These are phyloP conservation scores for Alopecurus myosuroides DNA, from an alignment of 176 grass and related monocot species.

Conservation along the genomic window DNA sequence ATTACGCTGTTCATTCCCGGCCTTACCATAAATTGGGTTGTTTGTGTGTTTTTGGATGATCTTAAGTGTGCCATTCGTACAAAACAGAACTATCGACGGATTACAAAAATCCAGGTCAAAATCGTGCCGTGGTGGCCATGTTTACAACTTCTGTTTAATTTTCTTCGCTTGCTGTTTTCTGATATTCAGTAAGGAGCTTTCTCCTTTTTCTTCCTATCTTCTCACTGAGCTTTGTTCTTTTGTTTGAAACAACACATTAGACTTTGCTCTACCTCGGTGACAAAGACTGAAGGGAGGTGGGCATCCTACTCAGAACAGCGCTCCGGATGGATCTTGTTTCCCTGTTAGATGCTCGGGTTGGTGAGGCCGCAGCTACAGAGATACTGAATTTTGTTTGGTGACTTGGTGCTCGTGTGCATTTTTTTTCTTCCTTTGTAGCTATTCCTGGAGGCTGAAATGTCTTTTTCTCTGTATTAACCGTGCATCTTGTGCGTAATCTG, in stretches of 20 bases:
- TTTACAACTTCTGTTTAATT: not conserved
- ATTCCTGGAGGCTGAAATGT: not conserved
- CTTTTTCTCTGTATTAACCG: not conserved
- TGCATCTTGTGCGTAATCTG: not conserved
- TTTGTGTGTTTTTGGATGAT: not conserved
- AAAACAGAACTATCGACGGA: not conserved
- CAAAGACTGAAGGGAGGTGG: slow-evolving; percentile 20
- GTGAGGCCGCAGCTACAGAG: not conserved
- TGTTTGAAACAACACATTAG: slow-evolving; percentile 27
- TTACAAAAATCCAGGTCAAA: not conserved
- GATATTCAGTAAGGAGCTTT: not conserved
- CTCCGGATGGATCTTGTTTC: not conserved
- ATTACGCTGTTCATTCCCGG: not conserved
- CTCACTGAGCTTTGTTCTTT: slow-evolving; percentile 17
- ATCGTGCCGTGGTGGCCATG: not conserved
- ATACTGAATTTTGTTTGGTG: not conserved
- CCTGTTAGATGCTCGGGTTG: not conserved
- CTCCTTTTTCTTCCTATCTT: not conserved
- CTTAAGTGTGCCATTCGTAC: not conserved
- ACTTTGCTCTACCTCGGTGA: slow-evolving; percentile 55
- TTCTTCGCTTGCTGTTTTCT: not conserved
- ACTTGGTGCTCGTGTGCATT: not conserved
- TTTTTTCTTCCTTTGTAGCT: not conserved
- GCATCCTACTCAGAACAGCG: not conserved
- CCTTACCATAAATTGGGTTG: not conserved